A percentile compares a stretch with the other conserved stretches of the same genome.
phyloP scores from a whole-genome alignment of 2,329 filamentous ascomycete species.

The Diaporthe citrichinensis region DNA sequence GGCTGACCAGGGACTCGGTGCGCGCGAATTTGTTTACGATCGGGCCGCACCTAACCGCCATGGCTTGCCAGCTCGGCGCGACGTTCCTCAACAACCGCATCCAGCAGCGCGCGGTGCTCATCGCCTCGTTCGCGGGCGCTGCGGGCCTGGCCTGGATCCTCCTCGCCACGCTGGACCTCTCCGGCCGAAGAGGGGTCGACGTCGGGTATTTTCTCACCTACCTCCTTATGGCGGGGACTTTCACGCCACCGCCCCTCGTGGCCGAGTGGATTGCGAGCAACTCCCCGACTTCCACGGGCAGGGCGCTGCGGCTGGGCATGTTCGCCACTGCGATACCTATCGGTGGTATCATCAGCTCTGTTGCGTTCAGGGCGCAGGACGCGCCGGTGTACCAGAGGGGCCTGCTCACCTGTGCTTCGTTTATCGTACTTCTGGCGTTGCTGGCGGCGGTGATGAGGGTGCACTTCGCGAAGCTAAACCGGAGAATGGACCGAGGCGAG shows the following conservation, averaged over 20 bases:
- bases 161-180: conserved; percentile 44
- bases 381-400: conserved; percentile 3
- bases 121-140: conserved; percentile 38
- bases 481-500: not conserved
- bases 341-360: not conserved
- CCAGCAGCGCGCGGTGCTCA: conserved; percentile 42
- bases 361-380: conserved; percentile 3
- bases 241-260: conserved; percentile 44
- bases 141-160: conserved; percentile 44
- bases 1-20: conserved; percentile 51
- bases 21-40: conserved; percentile 46
- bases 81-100: conserved; percentile 44
- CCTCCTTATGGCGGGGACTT: conserved; percentile 42
- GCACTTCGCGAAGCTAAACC: not conserved
- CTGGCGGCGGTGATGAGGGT: conserved; percentile 11
- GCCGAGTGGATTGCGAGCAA: conserved; percentile 44
- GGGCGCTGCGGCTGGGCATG: conserved; percentile 38
- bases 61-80: conserved; percentile 42
- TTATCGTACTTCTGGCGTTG: not conserved
- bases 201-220: conserved; percentile 47
- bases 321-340: conserved; percentile 14
- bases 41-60: conserved; percentile 44
- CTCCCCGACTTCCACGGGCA: conserved; percentile 43
- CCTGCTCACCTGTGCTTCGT: conserved; percentile 17
- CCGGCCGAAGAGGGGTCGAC: conserved; percentile 28